Conservation (phyloP, 2,329 filamentous ascomycete genomes). For the Fusarium equiseti region DNA sequence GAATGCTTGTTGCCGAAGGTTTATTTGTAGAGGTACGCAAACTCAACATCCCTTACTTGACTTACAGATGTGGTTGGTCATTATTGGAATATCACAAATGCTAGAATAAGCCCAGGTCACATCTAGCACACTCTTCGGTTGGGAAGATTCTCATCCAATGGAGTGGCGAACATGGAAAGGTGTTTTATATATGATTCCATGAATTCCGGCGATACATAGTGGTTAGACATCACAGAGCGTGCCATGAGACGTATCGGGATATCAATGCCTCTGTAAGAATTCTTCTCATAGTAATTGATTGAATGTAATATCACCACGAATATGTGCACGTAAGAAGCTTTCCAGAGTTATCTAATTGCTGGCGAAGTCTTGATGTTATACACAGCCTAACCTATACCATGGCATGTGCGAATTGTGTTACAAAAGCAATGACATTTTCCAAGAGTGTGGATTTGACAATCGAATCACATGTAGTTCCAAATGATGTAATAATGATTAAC, state of each 20-base stretch:
- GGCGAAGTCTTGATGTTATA: background rate
- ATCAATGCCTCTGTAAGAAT: background rate
- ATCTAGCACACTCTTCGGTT: background rate
- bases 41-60: background rate
- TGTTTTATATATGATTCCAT: too few relatives aligned
- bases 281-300: rapidly evolving
- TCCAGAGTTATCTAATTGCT: background rate
- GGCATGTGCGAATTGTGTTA: background rate
- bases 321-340: background rate
- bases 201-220: background rate
- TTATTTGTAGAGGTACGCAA: background rate
- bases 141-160: too few relatives aligned
- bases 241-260: background rate
- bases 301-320: background rate
- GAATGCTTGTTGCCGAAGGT: background rate
- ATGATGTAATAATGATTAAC: background rate
- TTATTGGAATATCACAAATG: background rate
- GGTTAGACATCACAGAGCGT: background rate
- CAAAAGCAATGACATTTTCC: background rate
- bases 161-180: too few relatives aligned
- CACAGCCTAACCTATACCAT: background rate
- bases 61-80: background rate
- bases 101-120: background rate
- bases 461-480: background rate
- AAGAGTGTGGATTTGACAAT: background rate